Evolutionary conservation across 2,329 filamentous ascomycete species (phyloP).

Genomic region (Corynespora cassiicola): DNA sequence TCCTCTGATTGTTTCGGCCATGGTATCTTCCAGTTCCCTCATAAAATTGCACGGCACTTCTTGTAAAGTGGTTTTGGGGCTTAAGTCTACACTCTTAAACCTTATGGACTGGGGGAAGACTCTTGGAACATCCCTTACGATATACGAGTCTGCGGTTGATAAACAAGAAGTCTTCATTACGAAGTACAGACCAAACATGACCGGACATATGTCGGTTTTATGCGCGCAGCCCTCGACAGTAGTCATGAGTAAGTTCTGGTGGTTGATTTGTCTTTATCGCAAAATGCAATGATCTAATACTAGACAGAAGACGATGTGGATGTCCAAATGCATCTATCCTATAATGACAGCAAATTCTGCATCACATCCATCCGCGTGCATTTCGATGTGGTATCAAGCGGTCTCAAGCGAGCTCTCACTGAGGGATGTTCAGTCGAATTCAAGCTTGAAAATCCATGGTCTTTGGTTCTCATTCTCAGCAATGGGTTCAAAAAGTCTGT

Average conservation of each 20-base stretch:
- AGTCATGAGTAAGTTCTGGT: no score
- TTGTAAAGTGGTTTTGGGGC: constrained; percentile 6
- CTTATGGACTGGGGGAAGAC: neutral
- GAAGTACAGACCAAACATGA: constrained; percentile 29
- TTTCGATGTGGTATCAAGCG: no score
- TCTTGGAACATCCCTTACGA: constrained; percentile 6
- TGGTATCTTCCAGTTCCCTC: constrained; percentile 12
- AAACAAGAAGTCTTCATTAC: constrained; percentile 31
- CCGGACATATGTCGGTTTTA: constrained; percentile 7
- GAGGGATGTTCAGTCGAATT: constrained; percentile 6
- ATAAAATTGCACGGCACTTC: constrained; percentile 1
- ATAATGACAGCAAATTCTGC: no score
- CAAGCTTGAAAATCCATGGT: constrained; percentile 2
- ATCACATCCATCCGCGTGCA: no score
- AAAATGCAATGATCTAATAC: no score
- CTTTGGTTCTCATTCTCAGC: constrained; percentile 2
- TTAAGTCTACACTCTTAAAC: constrained; percentile 9
- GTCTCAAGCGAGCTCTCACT: no score
- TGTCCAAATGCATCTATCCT: no score
- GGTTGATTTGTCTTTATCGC: no score
- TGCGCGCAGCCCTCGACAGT: no score
- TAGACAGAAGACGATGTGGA: no score
- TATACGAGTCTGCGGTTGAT: constrained; percentile 12
- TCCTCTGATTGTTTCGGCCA: constrained; percentile 18
- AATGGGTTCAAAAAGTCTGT: neutral